These are phyloP conservation scores for Dothideomycetes sp. DNA, from an alignment of 2,329 filamentous ascomycete genomes.

Conservation along the genomic window DNA sequence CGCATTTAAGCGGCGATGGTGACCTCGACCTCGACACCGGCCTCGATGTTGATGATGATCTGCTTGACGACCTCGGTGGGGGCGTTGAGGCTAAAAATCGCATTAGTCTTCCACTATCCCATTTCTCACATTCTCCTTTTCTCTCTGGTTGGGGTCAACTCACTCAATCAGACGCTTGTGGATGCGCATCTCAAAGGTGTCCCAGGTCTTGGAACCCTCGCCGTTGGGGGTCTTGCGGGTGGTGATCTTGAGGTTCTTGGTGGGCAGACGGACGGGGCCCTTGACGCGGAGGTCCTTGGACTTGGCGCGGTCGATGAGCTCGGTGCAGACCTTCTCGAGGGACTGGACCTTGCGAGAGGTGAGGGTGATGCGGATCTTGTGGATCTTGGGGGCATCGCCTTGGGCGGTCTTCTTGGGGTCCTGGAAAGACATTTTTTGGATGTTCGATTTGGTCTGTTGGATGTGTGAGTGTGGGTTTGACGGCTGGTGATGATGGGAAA, in stretches of 20 bases:
- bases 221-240: constrained; percentile 98
- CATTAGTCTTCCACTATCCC: constrained; percentile 10
- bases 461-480: constrained; percentile 14
- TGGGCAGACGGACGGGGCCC: constrained; percentile 94
- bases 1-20: constrained; percentile 67
- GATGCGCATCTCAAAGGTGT: constrained; percentile 97
- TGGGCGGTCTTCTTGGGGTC: constrained; percentile 83
- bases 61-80: constrained; percentile 96
- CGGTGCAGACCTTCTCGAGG: constrained; percentile 95
- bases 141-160: constrained; percentile 26
- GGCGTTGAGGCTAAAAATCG: constrained; percentile 61
- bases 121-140: constrained; percentile 23
- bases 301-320: constrained; percentile 98
- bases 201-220: constrained; percentile 99
- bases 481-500: constrained; percentile 1
- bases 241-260: constrained; percentile 92
- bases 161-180: constrained; percentile 94
- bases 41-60: constrained; percentile 94
- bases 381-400: constrained; percentile 84
- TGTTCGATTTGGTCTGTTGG: constrained; percentile 19
- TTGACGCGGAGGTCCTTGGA: constrained; percentile 97
- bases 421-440: constrained; percentile 74
- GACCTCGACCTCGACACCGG: constrained; percentile 86
- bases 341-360: constrained; percentile 88
- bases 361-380: constrained; percentile 97